Base-by-base conservation (phyloP, 352 stramenopile species). In the Saprolegnia diclina region DNA sequence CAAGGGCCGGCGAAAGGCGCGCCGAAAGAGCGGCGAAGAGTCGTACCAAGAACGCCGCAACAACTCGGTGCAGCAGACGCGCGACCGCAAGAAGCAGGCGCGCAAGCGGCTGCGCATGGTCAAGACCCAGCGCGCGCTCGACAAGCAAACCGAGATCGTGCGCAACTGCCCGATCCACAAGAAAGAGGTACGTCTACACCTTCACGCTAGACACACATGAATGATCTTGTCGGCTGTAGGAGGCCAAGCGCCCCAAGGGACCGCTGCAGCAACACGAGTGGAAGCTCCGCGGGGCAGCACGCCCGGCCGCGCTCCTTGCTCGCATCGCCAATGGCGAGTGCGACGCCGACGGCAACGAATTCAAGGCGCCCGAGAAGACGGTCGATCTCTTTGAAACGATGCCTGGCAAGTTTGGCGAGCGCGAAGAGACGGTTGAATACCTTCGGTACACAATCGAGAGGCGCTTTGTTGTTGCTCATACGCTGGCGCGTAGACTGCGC, bases 261-360 rank as follows among this genome's bases (percentile, higher is more conserved):
- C 87, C 85, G 0, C 79, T 78, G 42, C 73, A 72, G 5, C 76
- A 72, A 9, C 78, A 84, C 0, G 78, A 93, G 68, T 94, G 85
- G 84, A 92, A 92, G 54, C 77, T 94, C 14, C 92, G 87, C 40
- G 87, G 87, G 2, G 83, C 86, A 3, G 87, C 87, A 3, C 71
- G 87, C 38, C 85, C 85, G 0, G 83, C 83, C 0, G 85, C 83
- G 21, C 62, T 94, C 35, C 63, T 94, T 24, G 85, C 79, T n/a
- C 82, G 80, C 50, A 94, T 94, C 35, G 83, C 77, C 1, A 81
- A 77, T 0, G 87, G 87, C n/a, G 87, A 94, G 71, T 74, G 90
- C 71, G 82, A 94, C 66, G 81, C 90, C 32, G 76, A 78, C 38
- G 87, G 87, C 24, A 76, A 93, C 63, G 83, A 92, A 69, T 81